Base-by-base conservation (phyloP, 2,329 filamentous ascomycete genomes). In the Neonectria faginata region DNA sequence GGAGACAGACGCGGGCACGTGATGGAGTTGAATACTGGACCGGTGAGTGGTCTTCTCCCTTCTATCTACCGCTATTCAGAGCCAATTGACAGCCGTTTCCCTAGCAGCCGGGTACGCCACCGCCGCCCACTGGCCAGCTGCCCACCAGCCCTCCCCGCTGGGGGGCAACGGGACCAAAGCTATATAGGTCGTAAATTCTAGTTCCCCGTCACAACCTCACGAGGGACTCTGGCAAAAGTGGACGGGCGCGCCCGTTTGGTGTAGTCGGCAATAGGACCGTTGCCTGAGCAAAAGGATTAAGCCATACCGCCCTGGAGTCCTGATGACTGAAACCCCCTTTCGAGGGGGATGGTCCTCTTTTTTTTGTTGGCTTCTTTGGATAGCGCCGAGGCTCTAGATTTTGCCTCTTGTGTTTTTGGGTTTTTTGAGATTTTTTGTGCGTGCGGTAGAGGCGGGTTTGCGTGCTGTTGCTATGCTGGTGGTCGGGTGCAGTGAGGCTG, bases 161-260 rank as follows among this genome's bases (percentile, higher is more conserved):
- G 25, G 25, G 25, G 7, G 25, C 42, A 27, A 39, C 36, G 36
- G 16, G 27, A 36, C n/a, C 31, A 48, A 63, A 62, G 55, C n/a
- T 18, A 27, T 67, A 67, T 58, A 61, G 12, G 33, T 42, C 48
- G 36, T 20, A 10, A 53, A 27, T 55, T 42, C 5, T 41, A 56
- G 47, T 7, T 3, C 25, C 18, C 4, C 33, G 25, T 39, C 58
- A 51, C 54, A 65, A 2, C 25, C 25, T 42, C 39, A 20, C 42
- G 59, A 58, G 59, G 47, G 31, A 42, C 56, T 50, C 33, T 47
- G 42, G 48, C 33, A 20, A 4, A 20, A 20, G 56, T 51, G 57
- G 25, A 25, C 47, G 36, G 47, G 18, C 20, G 8, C 25, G 31
- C 31, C 27, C 18, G 47, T 47, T 53, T 60, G 47, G 39, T 33